Percentiles rank a stretch among this genome's conserved stretches.
Evolutionary conservation across 768 basidiomycete species (phyloP).

Genomic region (Cyclocybe aegerita): DNA sequence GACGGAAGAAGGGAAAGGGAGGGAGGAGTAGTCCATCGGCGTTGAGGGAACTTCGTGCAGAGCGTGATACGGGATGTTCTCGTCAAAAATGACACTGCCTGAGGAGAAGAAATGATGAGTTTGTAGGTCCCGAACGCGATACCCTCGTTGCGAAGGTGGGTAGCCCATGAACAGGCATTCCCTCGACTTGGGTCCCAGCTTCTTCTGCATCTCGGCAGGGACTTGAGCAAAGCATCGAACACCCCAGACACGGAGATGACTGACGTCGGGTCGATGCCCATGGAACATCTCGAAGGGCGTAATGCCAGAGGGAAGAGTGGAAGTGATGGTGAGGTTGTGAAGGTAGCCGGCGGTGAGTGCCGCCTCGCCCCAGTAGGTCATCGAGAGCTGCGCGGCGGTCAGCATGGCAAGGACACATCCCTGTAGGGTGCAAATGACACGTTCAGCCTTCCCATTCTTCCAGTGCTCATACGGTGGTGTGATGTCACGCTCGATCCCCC

Average conservation of each 20-base stretch:
- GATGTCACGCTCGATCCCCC: slow-evolving; percentile 7
- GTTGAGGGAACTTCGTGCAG: neutral
- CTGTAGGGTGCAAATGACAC: slow-evolving; percentile 7
- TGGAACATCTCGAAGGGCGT: slow-evolving; percentile 6
- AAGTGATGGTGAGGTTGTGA: neutral
- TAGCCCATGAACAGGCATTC: slow-evolving; percentile 15
- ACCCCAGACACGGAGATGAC: slow-evolving; percentile 6
- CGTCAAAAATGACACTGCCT: slow-evolving; percentile 10
- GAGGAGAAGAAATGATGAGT: slow-evolving; percentile 14
- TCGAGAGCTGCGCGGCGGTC: slow-evolving; percentile 2
- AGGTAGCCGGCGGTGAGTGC: slow-evolving; percentile 4
- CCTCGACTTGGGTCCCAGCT: slow-evolving; percentile 9
- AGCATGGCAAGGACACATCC: neutral
- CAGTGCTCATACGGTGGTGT: slow-evolving; percentile 10
- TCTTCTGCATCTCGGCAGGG: slow-evolving; percentile 6
- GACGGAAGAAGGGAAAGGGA: neutral
- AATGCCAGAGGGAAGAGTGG: neutral
- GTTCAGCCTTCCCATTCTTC: slow-evolving; percentile 15
- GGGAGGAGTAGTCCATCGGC: slow-evolving; percentile 4
- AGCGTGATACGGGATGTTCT: slow-evolving; percentile 11
- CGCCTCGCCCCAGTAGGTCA: slow-evolving; percentile 12
- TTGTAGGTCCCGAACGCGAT: slow-evolving; percentile 1
- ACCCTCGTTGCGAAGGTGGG: slow-evolving; percentile 5
- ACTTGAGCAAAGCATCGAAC: slow-evolving; percentile 4
- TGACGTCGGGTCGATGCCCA: neutral